Evolutionary conservation across 805 yeast species (phyloP), one percentile per base, ranked within the genome.

Genomic region (Candida khao-thaluensis): DNA sequence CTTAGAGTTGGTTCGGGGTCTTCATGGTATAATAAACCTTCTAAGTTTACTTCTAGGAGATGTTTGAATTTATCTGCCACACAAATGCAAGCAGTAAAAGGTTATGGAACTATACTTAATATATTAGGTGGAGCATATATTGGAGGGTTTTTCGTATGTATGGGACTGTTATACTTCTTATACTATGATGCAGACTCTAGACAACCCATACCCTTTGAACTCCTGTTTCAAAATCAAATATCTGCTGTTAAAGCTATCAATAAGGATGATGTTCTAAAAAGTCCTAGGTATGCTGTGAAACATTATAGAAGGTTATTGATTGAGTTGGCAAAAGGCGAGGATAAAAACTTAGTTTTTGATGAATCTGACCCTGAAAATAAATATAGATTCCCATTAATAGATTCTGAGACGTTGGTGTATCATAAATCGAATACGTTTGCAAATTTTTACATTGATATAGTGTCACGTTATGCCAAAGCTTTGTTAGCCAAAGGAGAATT

Each of bases 391-490:
- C 73, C 73, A 0, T 34, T 69, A 21, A 35, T 69, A n/a, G 51
- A 52, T 31, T 50, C 67, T 1, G 53, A 59, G 11, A 52, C 48
- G 17, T 53, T 69, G 42, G 41, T 66, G 7, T 41, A 53, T 38
- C 48, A 52, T 22, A 59, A 60, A 31, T 62, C 68, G 8, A 45
- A 48, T 14, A 52, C 44, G 9, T 64, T 67, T 44, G 54, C 71
- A 22, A 67, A 69, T 50, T 69, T 69, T 52, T 69, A 69, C 44
- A 58, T 68, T 30, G 73, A 69, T 45, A 64, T 69, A 24, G 62
- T 67, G 22, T 51, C 66, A 32, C 50, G 74, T 21, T 69, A 69
- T 49, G 60, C 71, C 26, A 58, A 57, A 38, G 64, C 73, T 12
- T 50, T 69, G 24, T 53, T 69, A 24, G 71, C 74, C 17, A 66